Evolutionary conservation across 1,284 basidiomycete species (phyloP), one percentile per base, ranked within the genome.

Genomic region (Pseudozyma pruni): DNA sequence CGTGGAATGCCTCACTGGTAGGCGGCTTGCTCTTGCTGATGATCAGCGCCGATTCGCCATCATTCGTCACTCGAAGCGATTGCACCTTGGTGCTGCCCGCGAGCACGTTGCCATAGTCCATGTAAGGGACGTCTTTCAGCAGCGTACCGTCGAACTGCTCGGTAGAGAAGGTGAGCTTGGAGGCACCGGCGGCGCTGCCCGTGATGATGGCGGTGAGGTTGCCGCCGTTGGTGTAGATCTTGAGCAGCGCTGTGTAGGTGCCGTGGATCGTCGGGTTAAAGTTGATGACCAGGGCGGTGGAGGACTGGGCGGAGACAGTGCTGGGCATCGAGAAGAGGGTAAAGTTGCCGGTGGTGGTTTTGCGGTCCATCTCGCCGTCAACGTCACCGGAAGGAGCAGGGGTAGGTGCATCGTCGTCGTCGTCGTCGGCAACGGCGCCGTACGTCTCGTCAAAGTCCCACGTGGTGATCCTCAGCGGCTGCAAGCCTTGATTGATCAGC

Each of bases 1-100:
- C 34, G 27, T 39, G 35, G 48, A 58, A 39, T 16, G 7, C 7
- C 3, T 23, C 23, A 3, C 48, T 43, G 5, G 41, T 38, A 1
- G 55, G 55, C 27, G 55, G 47, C 48, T 58, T 58, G 31, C 47
- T 50, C 55, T 58, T 58, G 40, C 38, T 58, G 41, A 58, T 58
- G 39, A 42, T 44, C 16, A 58, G 47, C 3, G 55, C 47, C 8
- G 55, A 45, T 44, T 44, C 47, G 10, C 55, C 55, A 27, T 20
- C 17, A 42, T 58, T 58, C 41, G 41, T 39, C 23, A 58, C 55
- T 14, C 37, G 41, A 35, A 58, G 55, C 19, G 25, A 33, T 14
- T 44, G 55, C 16, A 17, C 23, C 2, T 4, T 8, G 2, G 20
- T 2, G 13, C 27, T 31, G 27, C 55, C 55, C 20, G 25, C 41